Conservation (phyloP, 352 stramenopile genomes). For the Phytophthora citricola region DNA sequence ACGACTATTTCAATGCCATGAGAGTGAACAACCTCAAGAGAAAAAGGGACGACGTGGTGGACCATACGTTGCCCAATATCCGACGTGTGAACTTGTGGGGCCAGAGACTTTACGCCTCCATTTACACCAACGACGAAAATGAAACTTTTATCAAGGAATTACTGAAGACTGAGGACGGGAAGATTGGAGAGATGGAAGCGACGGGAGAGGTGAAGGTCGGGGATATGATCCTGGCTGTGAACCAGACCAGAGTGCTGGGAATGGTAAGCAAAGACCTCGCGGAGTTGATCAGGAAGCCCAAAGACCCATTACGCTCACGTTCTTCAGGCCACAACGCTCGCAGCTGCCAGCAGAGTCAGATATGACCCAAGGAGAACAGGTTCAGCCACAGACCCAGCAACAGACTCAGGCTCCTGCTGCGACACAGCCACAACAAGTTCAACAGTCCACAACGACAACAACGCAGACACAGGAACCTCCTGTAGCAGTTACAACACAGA, state of each 20-base stretch:
- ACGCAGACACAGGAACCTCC: not conserved
- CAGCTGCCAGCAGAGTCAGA: not conserved
- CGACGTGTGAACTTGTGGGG: slow-evolving; percentile 61
- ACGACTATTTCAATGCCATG: slow-evolving; percentile 42
- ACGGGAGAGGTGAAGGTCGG: slow-evolving; percentile 54
- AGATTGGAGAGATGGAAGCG: slow-evolving; percentile 67
- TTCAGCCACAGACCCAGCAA: not conserved
- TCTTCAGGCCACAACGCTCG: slow-evolving; percentile 39
- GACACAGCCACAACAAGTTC: too few species aligned
- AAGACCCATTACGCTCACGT: slow-evolving; percentile 57
- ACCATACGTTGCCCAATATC: slow-evolving; percentile 4
- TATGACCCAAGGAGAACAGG: not conserved
- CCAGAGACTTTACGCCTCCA: slow-evolving; percentile 68
- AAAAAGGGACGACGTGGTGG: slow-evolving; percentile 39
- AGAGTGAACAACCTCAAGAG: slow-evolving; percentile 46
- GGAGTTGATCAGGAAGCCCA: slow-evolving; percentile 52
- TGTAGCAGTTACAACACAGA: slow-evolving; percentile 1
- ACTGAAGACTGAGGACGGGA: slow-evolving; percentile 50
- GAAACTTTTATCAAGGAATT: slow-evolving; percentile 66
- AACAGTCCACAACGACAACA: too few species aligned
- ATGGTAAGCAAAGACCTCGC: slow-evolving; percentile 53
- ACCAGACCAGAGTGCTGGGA: slow-evolving; percentile 35
- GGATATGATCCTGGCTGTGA: slow-evolving; percentile 67
- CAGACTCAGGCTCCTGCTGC: not conserved
- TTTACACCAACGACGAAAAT: slow-evolving; percentile 55